Conservation (phyloP, 768 basidiomycete species). For the Trametes coccinea region DNA sequence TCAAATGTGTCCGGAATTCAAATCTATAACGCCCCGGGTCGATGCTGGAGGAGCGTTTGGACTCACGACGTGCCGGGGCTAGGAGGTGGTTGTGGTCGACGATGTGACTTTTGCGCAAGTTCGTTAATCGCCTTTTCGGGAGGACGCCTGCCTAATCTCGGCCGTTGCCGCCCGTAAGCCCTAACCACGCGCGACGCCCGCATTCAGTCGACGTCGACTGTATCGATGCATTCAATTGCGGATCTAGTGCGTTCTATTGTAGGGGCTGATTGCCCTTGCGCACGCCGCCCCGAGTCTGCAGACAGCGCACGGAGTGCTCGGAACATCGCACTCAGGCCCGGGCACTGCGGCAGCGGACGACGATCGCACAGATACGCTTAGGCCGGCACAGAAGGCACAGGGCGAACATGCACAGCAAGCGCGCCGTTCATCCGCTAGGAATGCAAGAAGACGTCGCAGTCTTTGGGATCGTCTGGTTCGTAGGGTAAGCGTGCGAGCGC, state of each 20-base stretch:
- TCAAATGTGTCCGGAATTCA: background rate
- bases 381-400: background rate
- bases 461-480: background rate
- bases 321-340: background rate
- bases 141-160: slow-evolving; percentile 20
- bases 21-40: background rate
- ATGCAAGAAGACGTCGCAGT: slow-evolving; percentile 6
- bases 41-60: background rate
- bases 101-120: slow-evolving; percentile 8
- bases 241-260: background rate
- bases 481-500: background rate
- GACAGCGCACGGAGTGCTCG: background rate
- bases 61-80: background rate
- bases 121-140: slow-evolving; percentile 22
- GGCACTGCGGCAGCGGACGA: background rate
- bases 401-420: slow-evolving; percentile 1
- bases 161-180: slow-evolving; percentile 17
- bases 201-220: background rate
- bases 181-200: slow-evolving; percentile 3
- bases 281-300: background rate
- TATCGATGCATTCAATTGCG: background rate
- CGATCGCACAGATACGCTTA: background rate
- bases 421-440: slow-evolving; percentile 1
- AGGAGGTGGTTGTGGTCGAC: background rate
- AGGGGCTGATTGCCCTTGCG: background rate